A percentile compares a stretch with the other conserved stretches of the same genome.
phyloP scores from a whole-genome alignment of 345 rosid species.

The Capsella bursapastoris region DNA sequence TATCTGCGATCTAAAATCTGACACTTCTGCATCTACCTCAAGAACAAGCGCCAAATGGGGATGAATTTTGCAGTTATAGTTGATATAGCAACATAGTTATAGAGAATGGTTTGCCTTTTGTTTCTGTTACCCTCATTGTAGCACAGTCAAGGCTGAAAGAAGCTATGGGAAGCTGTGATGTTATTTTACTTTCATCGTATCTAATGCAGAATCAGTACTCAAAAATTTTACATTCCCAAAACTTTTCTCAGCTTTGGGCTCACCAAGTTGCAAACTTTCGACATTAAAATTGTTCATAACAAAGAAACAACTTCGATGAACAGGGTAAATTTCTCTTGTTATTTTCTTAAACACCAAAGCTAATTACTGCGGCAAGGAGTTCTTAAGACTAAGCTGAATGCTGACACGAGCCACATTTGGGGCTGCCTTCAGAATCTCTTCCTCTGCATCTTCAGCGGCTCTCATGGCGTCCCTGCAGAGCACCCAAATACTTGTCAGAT shows the following conservation, averaged over 20 bases:
- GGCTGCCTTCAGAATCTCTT: constrained; percentile 55
- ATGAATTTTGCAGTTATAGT: constrained; percentile 34
- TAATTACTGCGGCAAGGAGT: constrained; percentile 42
- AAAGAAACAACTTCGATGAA: constrained; percentile 17
- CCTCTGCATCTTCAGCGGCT: constrained; percentile 62
- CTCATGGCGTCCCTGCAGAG: constrained; percentile 62
- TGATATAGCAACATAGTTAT: constrained; percentile 34
- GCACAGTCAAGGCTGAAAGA: constrained; percentile 24
- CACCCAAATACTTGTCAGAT: constrained; percentile 12
- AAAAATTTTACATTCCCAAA: constrained; percentile 27
- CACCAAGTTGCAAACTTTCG: constrained; percentile 17
- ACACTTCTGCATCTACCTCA: constrained; percentile 17
- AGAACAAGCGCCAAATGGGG: constrained; percentile 9
- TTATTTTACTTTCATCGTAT: constrained; percentile 25
- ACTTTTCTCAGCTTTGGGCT: constrained; percentile 30
- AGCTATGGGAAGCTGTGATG: constrained; percentile 25
- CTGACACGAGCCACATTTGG: constrained; percentile 55
- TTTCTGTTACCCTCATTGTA: constrained; percentile 29
- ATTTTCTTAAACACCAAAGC: constrained; percentile 5
- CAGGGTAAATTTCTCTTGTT: constrained; percentile 17
- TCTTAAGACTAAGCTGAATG: constrained; percentile 63
- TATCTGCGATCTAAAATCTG: constrained; percentile 7
- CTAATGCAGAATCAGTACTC: constrained; percentile 17
- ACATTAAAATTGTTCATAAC: constrained; percentile 12
- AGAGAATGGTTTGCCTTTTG: constrained; percentile 35